Evolutionary conservation across 257 asterid genomes (phyloP).

Genomic region (Avicennia marina): DNA sequence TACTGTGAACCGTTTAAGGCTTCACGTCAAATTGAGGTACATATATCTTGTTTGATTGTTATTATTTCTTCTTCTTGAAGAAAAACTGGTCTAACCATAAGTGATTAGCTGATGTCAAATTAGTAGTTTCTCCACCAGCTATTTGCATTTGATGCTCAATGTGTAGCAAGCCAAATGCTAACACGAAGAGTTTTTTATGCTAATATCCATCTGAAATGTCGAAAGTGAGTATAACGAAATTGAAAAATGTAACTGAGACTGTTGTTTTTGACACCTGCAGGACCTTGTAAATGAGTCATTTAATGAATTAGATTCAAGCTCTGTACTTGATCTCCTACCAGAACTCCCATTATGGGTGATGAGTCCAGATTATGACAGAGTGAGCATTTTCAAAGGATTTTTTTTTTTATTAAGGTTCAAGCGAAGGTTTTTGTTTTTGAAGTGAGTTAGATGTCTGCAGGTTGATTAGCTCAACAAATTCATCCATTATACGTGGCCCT

Average conservation of each 20-base stretch:
- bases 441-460: constrained; percentile 26
- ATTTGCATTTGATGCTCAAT: too few species aligned
- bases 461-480: constrained; percentile 78
- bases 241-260: background rate
- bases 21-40: too few species aligned
- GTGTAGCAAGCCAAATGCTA: too few species aligned
- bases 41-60: too few species aligned
- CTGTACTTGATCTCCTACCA: constrained; percentile 45
- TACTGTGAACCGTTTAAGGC: too few species aligned
- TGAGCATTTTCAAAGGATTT: constrained; percentile 15
- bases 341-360: constrained; percentile 79
- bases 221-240: background rate
- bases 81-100: too few species aligned
- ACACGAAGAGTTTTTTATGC: background rate
- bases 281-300: constrained; percentile 25
- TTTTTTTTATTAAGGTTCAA: constrained; percentile 1
- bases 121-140: too few species aligned
- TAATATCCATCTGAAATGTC: background rate
- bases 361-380: constrained; percentile 82
- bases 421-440: background rate
- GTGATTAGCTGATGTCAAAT: too few species aligned
- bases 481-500: constrained; percentile 58
- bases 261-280: constrained; percentile 28
- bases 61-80: too few species aligned
- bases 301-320: constrained; percentile 31